Base-by-base conservation (phyloP, 176 grass and related monocot genomes). In the Hordeum vulgare region DNA sequence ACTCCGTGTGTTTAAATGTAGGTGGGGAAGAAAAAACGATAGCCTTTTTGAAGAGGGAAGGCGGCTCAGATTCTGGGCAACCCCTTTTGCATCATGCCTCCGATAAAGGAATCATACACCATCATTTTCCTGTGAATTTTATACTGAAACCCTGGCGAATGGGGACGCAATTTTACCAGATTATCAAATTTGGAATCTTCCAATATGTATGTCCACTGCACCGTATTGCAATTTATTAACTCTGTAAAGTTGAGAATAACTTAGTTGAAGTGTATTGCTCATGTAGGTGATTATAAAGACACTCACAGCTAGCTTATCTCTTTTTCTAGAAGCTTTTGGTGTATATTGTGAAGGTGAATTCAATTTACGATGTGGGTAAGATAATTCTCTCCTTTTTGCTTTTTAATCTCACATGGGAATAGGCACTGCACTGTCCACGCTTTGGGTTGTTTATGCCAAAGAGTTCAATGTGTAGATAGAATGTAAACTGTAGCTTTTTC, bases 221-320 rank as follows among this genome's bases (percentile, higher is more conserved):
- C 40, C 40, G 62, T 74, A 65, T 73, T 51, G 72, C 11, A 54
- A 83, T 76, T 70, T 63, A 5, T 71, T 87, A 11, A 57, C 76
- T 37, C 9, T 56, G 35, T 7, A 57, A 87, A 61, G 34, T 45
- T 7, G 2, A 70, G 82, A 64, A 71, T 67, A 61, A 61, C 54
- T 87, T 81, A 79, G 13, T 65, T 73, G 79, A 33, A 76, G 26
- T 31, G 2, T n/a, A 40, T 71, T 79, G 39, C 83, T 61, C 78
- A 39, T 75, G 49, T 88, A 96, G 96, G 90, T 99, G 85, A 96
- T 98, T 72, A 98, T 98, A 90, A 98, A 98, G 87, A 98, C 96
- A 35, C 83, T 98, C 36, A 95, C 91, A 54, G 93, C 96, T 85
- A 96, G 49, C 47, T 87, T 91, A 74, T 96, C 96, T 80, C 91